Conservation (phyloP, 768 basidiomycete genomes). For the Panaeolus cyanescens region DNA sequence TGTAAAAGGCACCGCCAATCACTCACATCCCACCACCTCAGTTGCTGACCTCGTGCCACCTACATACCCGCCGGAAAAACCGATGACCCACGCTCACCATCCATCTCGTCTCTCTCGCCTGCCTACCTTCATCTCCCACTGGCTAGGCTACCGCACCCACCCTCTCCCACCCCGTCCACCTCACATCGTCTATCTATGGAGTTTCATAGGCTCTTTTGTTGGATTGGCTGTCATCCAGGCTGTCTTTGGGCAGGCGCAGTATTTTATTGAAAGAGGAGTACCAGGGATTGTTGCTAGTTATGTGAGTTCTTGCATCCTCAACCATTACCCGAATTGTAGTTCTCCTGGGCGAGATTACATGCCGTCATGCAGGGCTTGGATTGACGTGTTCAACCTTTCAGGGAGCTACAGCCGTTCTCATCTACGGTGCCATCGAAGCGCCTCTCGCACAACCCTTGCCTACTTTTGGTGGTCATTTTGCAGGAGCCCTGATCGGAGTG, state of each 20-base stretch:
- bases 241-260: constrained; percentile 46
- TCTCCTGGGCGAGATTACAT: not conserved
- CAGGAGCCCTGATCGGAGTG: constrained; percentile 49
- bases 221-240: constrained; percentile 52
- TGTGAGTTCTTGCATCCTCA: constrained; percentile 33
- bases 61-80: too few relatives aligned
- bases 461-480: constrained; percentile 52
- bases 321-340: too few relatives aligned
- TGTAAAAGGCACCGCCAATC: too few relatives aligned
- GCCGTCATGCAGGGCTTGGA: not conserved
- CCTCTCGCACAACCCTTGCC: constrained; percentile 56
- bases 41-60: too few relatives aligned
- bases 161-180: constrained; percentile 31
- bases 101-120: constrained; percentile 31
- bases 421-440: constrained; percentile 53
- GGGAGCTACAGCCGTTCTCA: constrained; percentile 58
- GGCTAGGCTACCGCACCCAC: constrained; percentile 44
- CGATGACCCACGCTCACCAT: not conserved
- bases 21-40: too few relatives aligned
- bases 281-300: constrained; percentile 51
- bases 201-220: constrained; percentile 53
- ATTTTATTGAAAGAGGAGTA: constrained; percentile 46
- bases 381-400: constrained; percentile 17
- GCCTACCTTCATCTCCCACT: constrained; percentile 39
- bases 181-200: constrained; percentile 49